phyloP scores from a whole-genome alignment of 169 alveolate species.

The Babesia microti region DNA sequence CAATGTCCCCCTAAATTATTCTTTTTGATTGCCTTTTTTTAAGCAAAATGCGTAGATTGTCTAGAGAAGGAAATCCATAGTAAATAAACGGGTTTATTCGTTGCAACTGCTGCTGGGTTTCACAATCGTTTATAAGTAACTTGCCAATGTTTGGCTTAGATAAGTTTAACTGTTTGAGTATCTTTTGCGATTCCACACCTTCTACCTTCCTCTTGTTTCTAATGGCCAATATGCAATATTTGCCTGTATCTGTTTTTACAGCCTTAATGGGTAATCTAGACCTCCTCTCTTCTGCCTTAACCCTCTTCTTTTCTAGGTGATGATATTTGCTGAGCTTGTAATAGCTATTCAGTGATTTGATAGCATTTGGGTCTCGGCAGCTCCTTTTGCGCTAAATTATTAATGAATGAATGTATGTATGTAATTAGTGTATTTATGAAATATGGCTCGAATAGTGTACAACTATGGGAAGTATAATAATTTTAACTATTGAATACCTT shows the following conservation, averaged over 20 bases:
- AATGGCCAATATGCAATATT: conserved; percentile 25
- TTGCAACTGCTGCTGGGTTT: conserved; percentile 2
- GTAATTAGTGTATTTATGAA: conserved; percentile 27
- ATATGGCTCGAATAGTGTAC: conserved; percentile 5
- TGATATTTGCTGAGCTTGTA: conserved; percentile 1
- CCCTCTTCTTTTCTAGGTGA: conserved; percentile 3
- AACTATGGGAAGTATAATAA: conserved; percentile 1
- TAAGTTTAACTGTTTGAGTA: conserved; percentile 21
- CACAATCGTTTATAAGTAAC: conserved; percentile 20
- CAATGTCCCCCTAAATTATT: conserved; percentile 22
- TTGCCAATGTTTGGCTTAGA: conserved; percentile 12
- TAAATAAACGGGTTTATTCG: conserved; percentile 33
- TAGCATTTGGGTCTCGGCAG: conserved; percentile 2
- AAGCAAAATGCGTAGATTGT: conserved; percentile 12
- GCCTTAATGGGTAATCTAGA: background rate
- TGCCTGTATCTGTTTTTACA: no score
- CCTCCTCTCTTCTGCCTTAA: conserved; percentile 16
- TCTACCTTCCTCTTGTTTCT: conserved; percentile 22
- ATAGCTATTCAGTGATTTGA: no score
- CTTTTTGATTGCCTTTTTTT: conserved; percentile 16
- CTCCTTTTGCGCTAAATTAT: conserved; percentile 13
- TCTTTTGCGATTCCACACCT: conserved; percentile 6
- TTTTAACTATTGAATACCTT: conserved; percentile 5
- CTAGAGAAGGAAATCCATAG: conserved; percentile 26
- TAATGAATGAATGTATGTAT: conserved; percentile 9